A percentile compares a stretch with the other conserved stretches of the same genome.
Evolutionary conservation across 2,329 filamentous ascomycete genomes (phyloP).

Genomic region (Talaromyces sp.): DNA sequence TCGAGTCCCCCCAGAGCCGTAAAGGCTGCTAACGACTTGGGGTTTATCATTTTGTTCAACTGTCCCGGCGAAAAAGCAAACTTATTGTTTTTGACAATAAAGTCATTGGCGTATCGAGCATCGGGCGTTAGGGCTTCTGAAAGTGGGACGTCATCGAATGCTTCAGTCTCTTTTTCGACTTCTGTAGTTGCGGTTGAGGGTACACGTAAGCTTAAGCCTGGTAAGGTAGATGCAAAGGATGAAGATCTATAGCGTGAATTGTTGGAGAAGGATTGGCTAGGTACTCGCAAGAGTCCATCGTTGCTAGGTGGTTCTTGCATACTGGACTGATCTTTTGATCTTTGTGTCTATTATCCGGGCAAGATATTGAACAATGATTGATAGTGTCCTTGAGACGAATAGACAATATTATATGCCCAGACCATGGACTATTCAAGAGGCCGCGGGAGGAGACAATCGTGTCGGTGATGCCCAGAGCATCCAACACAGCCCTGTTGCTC

Average conservation of each 20-base stretch:
- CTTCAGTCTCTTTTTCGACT: neutral
- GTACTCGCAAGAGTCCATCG: neutral
- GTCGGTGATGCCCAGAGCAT: neutral
- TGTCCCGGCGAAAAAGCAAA: constrained; percentile 55
- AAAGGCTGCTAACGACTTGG: constrained; percentile 81
- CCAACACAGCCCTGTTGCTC: neutral
- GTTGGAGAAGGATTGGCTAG: neutral
- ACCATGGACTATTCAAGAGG: neutral
- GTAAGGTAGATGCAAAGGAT: neutral
- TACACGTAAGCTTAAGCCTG: neutral
- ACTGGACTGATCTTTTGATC: neutral
- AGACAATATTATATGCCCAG: neutral
- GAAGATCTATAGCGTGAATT: neutral
- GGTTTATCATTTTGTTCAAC: constrained; percentile 82
- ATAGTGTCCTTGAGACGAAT: neutral
- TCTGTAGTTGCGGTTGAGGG: neutral
- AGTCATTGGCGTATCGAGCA: neutral
- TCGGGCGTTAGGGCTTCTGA: neutral
- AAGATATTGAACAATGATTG: neutral
- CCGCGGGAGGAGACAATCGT: neutral
- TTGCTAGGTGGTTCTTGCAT: neutral
- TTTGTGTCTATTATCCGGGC: neutral
- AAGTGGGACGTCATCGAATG: neutral
- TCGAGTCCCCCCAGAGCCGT: constrained; percentile 73
- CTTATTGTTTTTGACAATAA: neutral